Evolutionary conservation across 305 asterid genomes (phyloP).

Genomic region (Fraxinus paxiana): DNA sequence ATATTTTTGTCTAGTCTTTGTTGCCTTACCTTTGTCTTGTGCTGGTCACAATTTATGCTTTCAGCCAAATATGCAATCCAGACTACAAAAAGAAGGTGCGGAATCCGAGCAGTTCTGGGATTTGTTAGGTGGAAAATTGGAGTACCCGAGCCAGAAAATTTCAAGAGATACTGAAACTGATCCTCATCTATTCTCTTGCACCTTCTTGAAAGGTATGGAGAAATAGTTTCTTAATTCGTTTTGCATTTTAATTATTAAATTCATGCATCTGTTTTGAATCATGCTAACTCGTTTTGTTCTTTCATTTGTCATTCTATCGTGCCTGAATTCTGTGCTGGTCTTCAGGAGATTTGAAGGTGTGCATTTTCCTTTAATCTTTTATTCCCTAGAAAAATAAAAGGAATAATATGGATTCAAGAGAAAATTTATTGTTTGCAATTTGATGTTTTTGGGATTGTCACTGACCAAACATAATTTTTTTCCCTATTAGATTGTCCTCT

Average conservation of each 20-base stretch:
- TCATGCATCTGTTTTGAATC: not conserved
- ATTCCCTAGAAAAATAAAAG: slow-evolving; percentile 7
- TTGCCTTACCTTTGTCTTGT: slow-evolving; percentile 13
- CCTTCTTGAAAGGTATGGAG: slow-evolving; percentile 49
- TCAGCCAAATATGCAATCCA: slow-evolving; percentile 78
- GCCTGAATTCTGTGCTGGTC: slow-evolving; percentile 29
- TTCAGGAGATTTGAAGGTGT: slow-evolving; percentile 77
- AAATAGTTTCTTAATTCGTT: slow-evolving; percentile 9
- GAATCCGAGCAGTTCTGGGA: slow-evolving; percentile 83
- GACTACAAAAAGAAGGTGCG: slow-evolving; percentile 73
- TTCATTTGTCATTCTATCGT: slow-evolving; percentile 11
- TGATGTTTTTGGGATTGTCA: slow-evolving; percentile 17
- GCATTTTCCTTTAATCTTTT: slow-evolving; percentile 19
- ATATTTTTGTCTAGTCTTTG: not conserved
- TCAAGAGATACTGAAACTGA: slow-evolving; percentile 56
- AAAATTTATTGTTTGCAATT: slow-evolving; percentile 10
- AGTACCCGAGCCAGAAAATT: slow-evolving; percentile 67
- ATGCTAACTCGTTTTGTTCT: slow-evolving; percentile 23
- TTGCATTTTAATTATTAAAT: slow-evolving; percentile 1
- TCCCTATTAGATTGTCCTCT: not conserved
- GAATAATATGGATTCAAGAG: not conserved
- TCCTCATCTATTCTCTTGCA: slow-evolving; percentile 71
- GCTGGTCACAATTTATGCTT: slow-evolving; percentile 19
- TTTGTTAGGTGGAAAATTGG: slow-evolving; percentile 69
- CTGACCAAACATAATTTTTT: not conserved